Conservation (phyloP, 805 yeast species). For the Osmozyma mogii region DNA sequence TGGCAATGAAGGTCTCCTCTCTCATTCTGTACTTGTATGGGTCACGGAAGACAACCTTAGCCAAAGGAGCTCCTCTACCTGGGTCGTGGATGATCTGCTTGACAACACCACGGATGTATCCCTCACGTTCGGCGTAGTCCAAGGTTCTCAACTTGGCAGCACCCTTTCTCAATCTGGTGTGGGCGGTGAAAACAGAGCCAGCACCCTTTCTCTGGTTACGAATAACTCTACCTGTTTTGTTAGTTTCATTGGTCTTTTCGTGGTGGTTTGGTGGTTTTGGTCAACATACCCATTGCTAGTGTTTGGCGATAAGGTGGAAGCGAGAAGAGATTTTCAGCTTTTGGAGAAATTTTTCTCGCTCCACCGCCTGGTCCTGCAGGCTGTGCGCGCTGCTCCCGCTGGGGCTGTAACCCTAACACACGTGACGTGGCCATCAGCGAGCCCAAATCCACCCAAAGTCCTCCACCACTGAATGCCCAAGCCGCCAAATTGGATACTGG, state of each 20-base stretch:
- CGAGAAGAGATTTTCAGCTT: too few species aligned
- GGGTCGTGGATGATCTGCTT: constrained; percentile 99
- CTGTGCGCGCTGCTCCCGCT: too few species aligned
- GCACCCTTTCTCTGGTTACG: constrained; percentile 99
- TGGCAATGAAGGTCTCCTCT: constrained; percentile 98
- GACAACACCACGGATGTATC: constrained; percentile 99
- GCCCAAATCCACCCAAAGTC: too few species aligned
- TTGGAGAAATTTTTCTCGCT: too few species aligned
- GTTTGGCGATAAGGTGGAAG: too few species aligned
- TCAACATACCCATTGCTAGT: too few species aligned
- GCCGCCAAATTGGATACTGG: too few species aligned
- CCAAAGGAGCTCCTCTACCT: constrained; percentile 99
- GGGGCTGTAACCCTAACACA: too few species aligned
- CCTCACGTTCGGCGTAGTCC: constrained; percentile 99
- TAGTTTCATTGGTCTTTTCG: constrained; percentile 3
- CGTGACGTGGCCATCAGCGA: too few species aligned
- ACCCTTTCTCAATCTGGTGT: constrained; percentile 99
- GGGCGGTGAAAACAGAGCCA: constrained; percentile 99
- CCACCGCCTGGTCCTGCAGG: too few species aligned
- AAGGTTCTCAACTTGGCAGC: constrained; percentile 99
- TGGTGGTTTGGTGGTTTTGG: too few species aligned
- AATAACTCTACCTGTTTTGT: constrained; percentile 87
- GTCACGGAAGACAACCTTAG: constrained; percentile 98
- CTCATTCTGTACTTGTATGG: constrained; percentile 98
- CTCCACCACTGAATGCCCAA: too few species aligned